Base-by-base conservation (phyloP, 768 basidiomycete species). In the Dacryopinax primogenitus region DNA sequence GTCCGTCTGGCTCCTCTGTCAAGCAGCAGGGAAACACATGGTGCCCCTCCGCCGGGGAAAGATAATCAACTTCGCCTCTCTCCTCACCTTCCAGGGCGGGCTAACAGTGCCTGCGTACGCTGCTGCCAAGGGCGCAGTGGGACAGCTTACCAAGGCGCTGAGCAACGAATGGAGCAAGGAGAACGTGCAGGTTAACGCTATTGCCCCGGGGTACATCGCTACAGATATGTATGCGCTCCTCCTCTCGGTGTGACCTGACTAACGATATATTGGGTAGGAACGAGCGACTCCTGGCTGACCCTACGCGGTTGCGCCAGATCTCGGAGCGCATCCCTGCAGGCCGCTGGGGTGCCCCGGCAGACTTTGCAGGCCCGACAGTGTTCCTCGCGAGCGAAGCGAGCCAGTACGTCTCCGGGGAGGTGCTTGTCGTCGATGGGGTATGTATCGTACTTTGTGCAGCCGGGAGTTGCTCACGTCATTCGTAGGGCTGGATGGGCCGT, bases 151-250 rank as follows among this genome's bases (percentile, higher is more conserved):
- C 30, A 93, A 93, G 76, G 87, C 92, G 1, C 83, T 95, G 71
- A 86, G 87, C 70, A 96, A 96, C 74, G 93, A 95, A 74, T 96
- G 93, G 92, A 87, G 88, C 67, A 81, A 82, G 71, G 83, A 89
- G 70, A 91, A 90, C 69, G 84, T 95, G 63, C 87, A 92, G 74
- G 90, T 94, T 18, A 93, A 94, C 72, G 87, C 82, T 26, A 88
- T 95, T 68, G 86, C 86, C 69, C 91, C 91, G 33, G 92, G 91
- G 33, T 93, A 92, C 75, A 86, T 94, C 70, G 82, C 82, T 30
- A 95, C 92, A 35, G 92, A 95, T 70, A 92, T 92, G 88, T 90
- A 75, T 74, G 76, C 77, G 34, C 23, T 62, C 12, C 33, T 28
- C 63, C 63, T 61, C 62, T 66, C 15, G 37, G 41, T n/a, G 18